These are phyloP conservation scores for Penicillium riverlandense DNA, from an alignment of 495 filamentous ascomycete species.

Conservation along the genomic window DNA sequence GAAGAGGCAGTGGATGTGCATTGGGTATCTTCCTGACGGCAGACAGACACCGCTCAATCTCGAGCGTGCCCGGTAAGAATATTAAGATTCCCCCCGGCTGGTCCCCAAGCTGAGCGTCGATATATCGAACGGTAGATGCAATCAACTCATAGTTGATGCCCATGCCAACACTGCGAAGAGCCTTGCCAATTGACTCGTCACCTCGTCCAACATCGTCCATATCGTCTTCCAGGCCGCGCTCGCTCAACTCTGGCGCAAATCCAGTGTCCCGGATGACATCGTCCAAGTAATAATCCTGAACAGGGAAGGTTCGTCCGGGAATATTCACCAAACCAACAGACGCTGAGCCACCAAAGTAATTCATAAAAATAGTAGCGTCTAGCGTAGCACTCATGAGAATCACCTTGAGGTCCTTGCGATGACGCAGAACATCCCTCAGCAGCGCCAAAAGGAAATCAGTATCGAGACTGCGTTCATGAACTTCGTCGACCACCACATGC, in stretches of 20 bases:
- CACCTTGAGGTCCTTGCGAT: constrained; percentile 77
- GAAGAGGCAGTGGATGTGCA: constrained; percentile 76
- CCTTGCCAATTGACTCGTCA: constrained; percentile 50
- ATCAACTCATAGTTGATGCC: constrained; percentile 92
- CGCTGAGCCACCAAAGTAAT: constrained; percentile 68
- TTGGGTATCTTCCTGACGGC: constrained; percentile 61
- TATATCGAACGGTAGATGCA: constrained; percentile 65
- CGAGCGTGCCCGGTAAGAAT: constrained; percentile 78
- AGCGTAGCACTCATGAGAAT: constrained; percentile 98
- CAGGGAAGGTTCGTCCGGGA: constrained; percentile 80
- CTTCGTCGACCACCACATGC: constrained; percentile 94
- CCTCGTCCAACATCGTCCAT: constrained; percentile 18
- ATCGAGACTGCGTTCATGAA: constrained; percentile 92
- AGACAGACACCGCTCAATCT: constrained; percentile 78
- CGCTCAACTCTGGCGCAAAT: constrained; percentile 46
- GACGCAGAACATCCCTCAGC: constrained; percentile 71
- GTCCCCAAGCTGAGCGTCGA: constrained; percentile 65
- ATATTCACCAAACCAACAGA: constrained; percentile 77
- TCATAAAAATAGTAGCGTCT: constrained; percentile 77
- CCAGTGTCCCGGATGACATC: constrained; percentile 76
- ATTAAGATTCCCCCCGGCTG: constrained; percentile 83
- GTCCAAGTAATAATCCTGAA: constrained; percentile 85
- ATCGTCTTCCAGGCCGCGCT: constrained; percentile 26
- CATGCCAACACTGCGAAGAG: constrained; percentile 70
- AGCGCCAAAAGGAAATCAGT: constrained; percentile 91